Conservation (phyloP, 2,329 filamentous ascomycete genomes). For the Penicillium digitatum region DNA sequence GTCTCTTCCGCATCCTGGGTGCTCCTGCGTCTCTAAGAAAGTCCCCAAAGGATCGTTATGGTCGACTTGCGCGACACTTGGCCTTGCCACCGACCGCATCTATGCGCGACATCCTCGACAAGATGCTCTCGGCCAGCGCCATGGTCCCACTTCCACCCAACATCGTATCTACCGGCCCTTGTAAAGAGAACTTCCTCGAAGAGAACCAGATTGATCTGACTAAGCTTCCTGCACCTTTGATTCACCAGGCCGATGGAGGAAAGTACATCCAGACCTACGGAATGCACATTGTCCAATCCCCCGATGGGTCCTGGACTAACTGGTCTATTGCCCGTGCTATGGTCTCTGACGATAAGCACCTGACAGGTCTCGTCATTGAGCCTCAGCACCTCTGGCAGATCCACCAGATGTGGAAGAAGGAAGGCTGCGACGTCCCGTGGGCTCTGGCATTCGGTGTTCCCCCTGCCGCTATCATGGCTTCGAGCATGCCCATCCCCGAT, state of each 20-base stretch:
- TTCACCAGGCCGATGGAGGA: constrained; percentile 48
- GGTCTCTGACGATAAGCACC: constrained; percentile 44
- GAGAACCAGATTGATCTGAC: constrained; percentile 44
- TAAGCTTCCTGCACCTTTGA: constrained; percentile 40
- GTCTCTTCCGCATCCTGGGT: constrained; percentile 50
- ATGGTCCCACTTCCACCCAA: neutral
- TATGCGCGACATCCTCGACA: constrained; percentile 2
- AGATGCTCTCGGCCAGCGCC: constrained; percentile 4
- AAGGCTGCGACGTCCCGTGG: constrained; percentile 48
- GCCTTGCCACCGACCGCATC: constrained; percentile 14
- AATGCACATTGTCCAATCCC: constrained; percentile 47
- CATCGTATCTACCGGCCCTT: constrained; percentile 38
- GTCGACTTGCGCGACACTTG: neutral
- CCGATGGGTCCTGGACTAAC: constrained; percentile 47
- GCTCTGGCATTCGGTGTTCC: constrained; percentile 49
- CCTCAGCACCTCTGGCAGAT: constrained; percentile 50
- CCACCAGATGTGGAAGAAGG: constrained; percentile 46
- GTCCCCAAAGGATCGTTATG: constrained; percentile 25
- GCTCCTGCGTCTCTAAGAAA: constrained; percentile 41
- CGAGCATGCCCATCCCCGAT: constrained; percentile 49
- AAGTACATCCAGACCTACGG: constrained; percentile 52
- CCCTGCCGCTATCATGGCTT: constrained; percentile 49
- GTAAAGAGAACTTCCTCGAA: constrained; percentile 43
- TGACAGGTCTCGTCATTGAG: constrained; percentile 44
- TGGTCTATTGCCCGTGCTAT: constrained; percentile 44